These are phyloP conservation scores for Saururus chinensis DNA, from an alignment of 164 flowering plant genomes.

Conservation along the genomic window DNA sequence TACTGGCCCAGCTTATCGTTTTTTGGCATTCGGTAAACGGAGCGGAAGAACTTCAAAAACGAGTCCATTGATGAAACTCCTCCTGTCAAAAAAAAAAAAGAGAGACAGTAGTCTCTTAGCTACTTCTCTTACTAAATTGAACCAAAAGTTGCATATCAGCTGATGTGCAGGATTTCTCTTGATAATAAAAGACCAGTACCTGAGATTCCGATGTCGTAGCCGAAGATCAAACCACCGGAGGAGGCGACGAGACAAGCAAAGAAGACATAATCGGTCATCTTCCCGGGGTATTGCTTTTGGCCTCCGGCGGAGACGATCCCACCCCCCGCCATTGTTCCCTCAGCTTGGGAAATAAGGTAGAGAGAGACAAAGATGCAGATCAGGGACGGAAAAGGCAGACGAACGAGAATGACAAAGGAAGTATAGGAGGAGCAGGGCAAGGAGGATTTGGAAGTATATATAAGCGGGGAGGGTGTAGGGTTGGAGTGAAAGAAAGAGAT, in stretches of 20 bases:
- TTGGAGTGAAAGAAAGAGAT: not conserved
- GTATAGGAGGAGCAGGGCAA: not conserved
- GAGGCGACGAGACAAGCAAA: constrained; percentile 16
- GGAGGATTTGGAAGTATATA: not conserved
- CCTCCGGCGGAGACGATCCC: constrained; percentile 15
- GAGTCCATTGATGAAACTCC: constrained; percentile 28
- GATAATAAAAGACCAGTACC: constrained; percentile 1
- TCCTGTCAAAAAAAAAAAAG: constrained; percentile 16
- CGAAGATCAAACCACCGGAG: constrained; percentile 24
- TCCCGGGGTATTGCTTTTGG: constrained; percentile 34
- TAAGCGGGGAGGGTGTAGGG: not conserved
- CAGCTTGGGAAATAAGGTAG: not conserved
- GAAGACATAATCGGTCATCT: constrained; percentile 8
- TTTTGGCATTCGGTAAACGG: constrained; percentile 10
- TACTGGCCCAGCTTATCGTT: constrained; percentile 14
- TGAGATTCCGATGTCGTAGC: constrained; percentile 25
- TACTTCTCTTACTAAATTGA: not conserved
- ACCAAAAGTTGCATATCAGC: not conserved
- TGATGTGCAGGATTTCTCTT: not conserved
- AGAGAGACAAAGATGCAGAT: not conserved
- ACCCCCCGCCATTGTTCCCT: constrained; percentile 37
- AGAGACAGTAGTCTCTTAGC: not conserved
- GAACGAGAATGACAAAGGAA: not conserved
- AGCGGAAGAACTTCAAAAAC: constrained; percentile 22
- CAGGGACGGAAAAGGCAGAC: no score